phyloP scores from a whole-genome alignment of 352 stramenopile species.

The Globisporangium heterothallicum region DNA sequence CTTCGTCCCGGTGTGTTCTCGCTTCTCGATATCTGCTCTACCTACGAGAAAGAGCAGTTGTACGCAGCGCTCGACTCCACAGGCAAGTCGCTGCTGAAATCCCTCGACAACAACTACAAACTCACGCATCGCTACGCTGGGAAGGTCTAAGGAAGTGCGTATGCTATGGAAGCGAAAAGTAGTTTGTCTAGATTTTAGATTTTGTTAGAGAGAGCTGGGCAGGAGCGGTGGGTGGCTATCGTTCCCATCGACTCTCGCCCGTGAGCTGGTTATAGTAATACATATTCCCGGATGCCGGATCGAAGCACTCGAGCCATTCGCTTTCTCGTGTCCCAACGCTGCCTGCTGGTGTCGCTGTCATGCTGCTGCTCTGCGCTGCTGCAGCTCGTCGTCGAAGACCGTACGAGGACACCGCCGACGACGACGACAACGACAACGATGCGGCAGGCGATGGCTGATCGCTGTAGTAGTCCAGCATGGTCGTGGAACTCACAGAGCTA shows the following conservation, averaged over 20 bases:
- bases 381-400: constrained; percentile 22
- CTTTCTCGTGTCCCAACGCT: not conserved
- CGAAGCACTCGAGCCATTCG: constrained; percentile 60
- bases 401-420: constrained; percentile 9
- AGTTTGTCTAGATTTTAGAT: constrained; percentile 3
- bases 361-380: constrained; percentile 1
- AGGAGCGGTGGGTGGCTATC: not conserved
- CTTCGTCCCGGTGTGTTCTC: constrained; percentile 69
- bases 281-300: constrained; percentile 36
- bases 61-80: constrained; percentile 75
- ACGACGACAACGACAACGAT: too few relatives aligned
- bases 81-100: constrained; percentile 84
- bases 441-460: constrained; percentile 28
- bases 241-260: constrained; percentile 65
- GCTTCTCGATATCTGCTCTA: constrained; percentile 79
- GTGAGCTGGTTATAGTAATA: constrained; percentile 79
- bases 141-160: constrained; percentile 56
- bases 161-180: too few relatives aligned
- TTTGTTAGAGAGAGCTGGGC: not conserved
- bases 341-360: not conserved
- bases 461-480: constrained; percentile 18
- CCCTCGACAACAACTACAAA: constrained; percentile 81
- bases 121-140: constrained; percentile 80
- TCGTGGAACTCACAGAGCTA: not conserved
- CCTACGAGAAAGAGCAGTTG: constrained; percentile 82